Evolutionary conservation across 768 basidiomycete genomes (phyloP).

Genomic region (Chalciporus pseudorubinellus): DNA sequence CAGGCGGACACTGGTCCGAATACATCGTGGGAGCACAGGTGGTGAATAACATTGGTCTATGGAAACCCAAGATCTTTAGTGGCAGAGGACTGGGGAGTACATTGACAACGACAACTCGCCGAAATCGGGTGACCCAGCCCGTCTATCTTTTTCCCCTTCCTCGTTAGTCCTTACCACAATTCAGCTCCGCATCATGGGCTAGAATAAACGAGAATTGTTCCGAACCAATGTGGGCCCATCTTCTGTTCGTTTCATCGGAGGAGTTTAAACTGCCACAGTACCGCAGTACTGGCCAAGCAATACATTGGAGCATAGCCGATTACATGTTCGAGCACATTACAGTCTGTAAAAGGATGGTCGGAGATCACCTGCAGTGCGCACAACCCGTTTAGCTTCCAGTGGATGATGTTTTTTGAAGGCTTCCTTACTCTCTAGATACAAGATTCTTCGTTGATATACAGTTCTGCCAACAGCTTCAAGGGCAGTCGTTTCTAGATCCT

Average conservation of each 20-base stretch:
- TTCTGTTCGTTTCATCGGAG: background rate
- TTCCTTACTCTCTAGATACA: background rate
- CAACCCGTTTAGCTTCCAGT: too few relatives aligned
- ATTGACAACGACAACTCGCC: too few relatives aligned
- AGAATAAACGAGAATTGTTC: background rate
- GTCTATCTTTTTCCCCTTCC: slow-evolving; percentile 7
- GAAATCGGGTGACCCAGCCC: background rate
- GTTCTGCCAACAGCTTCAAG: too few relatives aligned
- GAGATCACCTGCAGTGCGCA: background rate
- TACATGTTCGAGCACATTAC: slow-evolving; percentile 20
- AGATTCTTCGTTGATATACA: too few relatives aligned
- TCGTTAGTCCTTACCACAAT: background rate
- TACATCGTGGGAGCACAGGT: background rate
- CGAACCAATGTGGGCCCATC: slow-evolving; percentile 4
- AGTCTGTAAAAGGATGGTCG: background rate
- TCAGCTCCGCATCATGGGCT: slow-evolving; percentile 5
- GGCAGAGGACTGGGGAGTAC: background rate
- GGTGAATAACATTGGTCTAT: too few relatives aligned
- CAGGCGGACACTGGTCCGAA: background rate
- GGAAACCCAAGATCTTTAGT: background rate
- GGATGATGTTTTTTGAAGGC: background rate
- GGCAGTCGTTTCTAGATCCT: too few relatives aligned
- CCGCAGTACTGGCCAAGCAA: background rate
- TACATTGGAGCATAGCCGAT: slow-evolving; percentile 13
- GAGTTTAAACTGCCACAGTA: too few relatives aligned